phyloP scores from a whole-genome alignment of 2,329 filamentous ascomycete genomes.

The Sporothrix sp. region DNA sequence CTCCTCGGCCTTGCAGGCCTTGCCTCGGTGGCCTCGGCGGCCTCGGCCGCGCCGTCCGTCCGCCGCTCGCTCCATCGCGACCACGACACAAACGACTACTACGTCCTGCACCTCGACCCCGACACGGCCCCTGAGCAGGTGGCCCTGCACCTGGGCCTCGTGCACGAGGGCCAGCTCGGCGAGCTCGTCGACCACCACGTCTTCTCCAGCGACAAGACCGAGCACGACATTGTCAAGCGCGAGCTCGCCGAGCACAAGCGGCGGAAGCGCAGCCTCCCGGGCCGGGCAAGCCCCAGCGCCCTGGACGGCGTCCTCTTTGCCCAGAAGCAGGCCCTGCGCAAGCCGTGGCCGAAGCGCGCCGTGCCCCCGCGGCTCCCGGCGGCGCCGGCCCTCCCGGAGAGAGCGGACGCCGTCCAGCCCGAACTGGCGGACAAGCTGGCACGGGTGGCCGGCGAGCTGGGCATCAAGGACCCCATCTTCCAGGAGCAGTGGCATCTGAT shows the following conservation, averaged over 20 bases:
- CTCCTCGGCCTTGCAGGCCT: slow-evolving; percentile 46
- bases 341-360: slow-evolving; percentile 44
- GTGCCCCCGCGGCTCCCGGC: slow-evolving; percentile 25
- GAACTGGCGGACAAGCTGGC: slow-evolving; percentile 48
- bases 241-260: slow-evolving; percentile 45
- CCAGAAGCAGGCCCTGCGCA: slow-evolving; percentile 57
- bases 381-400: background rate
- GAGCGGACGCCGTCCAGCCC: slow-evolving; percentile 22
- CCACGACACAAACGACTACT: slow-evolving; percentile 80
- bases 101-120: slow-evolving; percentile 73
- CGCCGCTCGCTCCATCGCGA: slow-evolving; percentile 48
- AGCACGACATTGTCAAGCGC: slow-evolving; percentile 48
- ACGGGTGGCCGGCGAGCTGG: slow-evolving; percentile 53
- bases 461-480: slow-evolving; percentile 84
- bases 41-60: slow-evolving; percentile 34
- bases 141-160: slow-evolving; percentile 62
- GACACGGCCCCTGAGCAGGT: slow-evolving; percentile 57
- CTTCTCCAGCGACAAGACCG: slow-evolving; percentile 62
- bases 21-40: slow-evolving; percentile 36
- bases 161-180: slow-evolving; percentile 72
- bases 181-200: slow-evolving; percentile 74
- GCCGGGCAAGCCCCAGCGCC: slow-evolving; percentile 33
- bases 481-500: slow-evolving; percentile 90
- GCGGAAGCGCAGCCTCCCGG: slow-evolving; percentile 47
- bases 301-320: slow-evolving; percentile 69